These are phyloP conservation scores for Rhizophagus clarus DNA, from an alignment of 192 early-diverging fungal genomes.

Conservation along the genomic window DNA sequence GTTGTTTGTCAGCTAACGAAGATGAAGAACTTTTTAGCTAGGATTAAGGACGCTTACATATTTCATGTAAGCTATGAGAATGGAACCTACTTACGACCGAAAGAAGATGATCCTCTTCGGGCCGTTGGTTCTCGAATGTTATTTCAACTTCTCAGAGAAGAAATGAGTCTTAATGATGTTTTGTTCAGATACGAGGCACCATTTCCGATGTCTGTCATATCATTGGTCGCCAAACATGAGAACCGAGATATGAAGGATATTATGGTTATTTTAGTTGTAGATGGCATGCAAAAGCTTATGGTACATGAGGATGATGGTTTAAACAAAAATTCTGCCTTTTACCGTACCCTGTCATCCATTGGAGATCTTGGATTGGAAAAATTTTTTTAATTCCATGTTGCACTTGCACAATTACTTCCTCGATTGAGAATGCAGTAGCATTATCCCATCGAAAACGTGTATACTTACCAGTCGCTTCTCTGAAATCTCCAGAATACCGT, in stretches of 20 bases:
- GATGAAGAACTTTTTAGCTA: slow-evolving; percentile 17
- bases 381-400: slow-evolving; percentile 21
- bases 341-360: slow-evolving; percentile 6
- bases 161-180: slow-evolving; percentile 8
- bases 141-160: slow-evolving; percentile 26
- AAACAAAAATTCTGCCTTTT: slow-evolving; percentile 18
- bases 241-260: slow-evolving; percentile 10
- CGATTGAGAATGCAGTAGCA: no score
- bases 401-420: slow-evolving; percentile 19
- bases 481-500: neutral
- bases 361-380: slow-evolving; percentile 1
- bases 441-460: no score
- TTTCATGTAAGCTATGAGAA: slow-evolving; percentile 30
- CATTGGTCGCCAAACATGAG: slow-evolving; percentile 25
- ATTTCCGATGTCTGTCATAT: slow-evolving; percentile 4
- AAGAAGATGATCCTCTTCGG: slow-evolving; percentile 18
- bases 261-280: slow-evolving; percentile 29
- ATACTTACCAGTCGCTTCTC: slow-evolving; percentile 31
- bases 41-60: slow-evolving; percentile 26
- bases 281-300: slow-evolving; percentile 29
- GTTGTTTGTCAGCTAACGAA: slow-evolving; percentile 25
- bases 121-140: slow-evolving; percentile 29
- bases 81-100: neutral
- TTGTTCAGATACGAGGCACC: slow-evolving; percentile 7
- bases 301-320: slow-evolving; percentile 18